Evolutionary conservation across 164 flowering plant species (phyloP).

Genomic region (Tetrastigma voinierianum): DNA sequence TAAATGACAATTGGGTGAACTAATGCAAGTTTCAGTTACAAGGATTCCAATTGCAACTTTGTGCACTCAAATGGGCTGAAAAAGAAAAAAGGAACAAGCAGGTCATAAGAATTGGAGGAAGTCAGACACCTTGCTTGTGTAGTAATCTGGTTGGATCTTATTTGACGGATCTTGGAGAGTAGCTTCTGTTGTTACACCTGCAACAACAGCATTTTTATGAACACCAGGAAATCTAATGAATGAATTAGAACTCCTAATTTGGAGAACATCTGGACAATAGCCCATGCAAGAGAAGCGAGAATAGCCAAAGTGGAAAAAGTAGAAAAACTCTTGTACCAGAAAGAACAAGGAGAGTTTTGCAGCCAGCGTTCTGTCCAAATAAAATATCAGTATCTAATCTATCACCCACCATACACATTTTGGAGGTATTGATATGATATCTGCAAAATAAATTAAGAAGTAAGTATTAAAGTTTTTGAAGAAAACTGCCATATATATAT

Average conservation of each 20-base stretch:
- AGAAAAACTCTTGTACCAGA: constrained; percentile 43
- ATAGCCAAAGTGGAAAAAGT: not conserved
- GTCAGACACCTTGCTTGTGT: constrained; percentile 60
- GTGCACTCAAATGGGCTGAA: too few species aligned
- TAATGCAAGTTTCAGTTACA: too few species aligned
- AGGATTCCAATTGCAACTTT: too few species aligned
- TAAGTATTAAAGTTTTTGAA: not conserved
- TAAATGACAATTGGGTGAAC: too few species aligned
- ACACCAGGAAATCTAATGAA: not conserved
- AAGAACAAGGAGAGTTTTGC: constrained; percentile 88
- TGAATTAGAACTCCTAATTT: not conserved
- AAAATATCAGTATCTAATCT: constrained; percentile 90
- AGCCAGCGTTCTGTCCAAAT: constrained; percentile 83
- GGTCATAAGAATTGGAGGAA: constrained; percentile 1
- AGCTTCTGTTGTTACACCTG: constrained; percentile 73
- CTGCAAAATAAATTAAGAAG: constrained; percentile 34
- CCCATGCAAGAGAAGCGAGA: not conserved
- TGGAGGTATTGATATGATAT: constrained; percentile 59
- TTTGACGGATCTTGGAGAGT: constrained; percentile 61
- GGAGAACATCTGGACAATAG: not conserved
- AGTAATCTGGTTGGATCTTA: constrained; percentile 67
- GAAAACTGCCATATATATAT: too few species aligned
- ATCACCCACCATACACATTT: constrained; percentile 99
- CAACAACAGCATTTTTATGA: constrained; percentile 10
- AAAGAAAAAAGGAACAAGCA: too few species aligned